These are phyloP conservation scores for Pseudopithomyces maydicus DNA, from an alignment of 2,329 filamentous ascomycete genomes.

Conservation along the genomic window DNA sequence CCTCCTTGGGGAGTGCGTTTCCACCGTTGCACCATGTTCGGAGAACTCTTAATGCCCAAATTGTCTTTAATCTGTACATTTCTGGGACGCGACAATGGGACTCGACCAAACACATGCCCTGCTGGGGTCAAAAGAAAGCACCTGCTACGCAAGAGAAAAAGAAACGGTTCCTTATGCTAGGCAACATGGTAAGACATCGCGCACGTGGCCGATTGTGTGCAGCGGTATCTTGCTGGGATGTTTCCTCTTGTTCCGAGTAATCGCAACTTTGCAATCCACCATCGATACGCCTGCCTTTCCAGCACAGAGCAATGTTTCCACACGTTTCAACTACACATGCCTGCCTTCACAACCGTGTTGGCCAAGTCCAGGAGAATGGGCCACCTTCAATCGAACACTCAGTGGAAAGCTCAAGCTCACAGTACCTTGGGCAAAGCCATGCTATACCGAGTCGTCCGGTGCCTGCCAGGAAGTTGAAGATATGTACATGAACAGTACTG, in stretches of 20 bases:
- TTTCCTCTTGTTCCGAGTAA: neutral
- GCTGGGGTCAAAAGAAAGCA: constrained; percentile 2
- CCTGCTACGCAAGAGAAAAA: neutral
- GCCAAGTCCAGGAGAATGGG: constrained; percentile 38
- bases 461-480: neutral
- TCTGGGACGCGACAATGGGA: neutral
- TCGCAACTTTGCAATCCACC: neutral
- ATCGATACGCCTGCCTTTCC: neutral
- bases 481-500: constrained; percentile 18
- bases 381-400: constrained; percentile 38
- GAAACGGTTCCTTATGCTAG: too few species aligned
- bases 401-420: constrained; percentile 34
- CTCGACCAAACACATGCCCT: constrained; percentile 6
- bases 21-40: neutral
- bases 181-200: neutral
- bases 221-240: neutral
- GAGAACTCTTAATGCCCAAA: neutral
- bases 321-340: constrained; percentile 35
- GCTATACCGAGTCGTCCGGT: constrained; percentile 23
- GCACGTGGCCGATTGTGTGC: neutral
- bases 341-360: constrained; percentile 45
- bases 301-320: neutral
- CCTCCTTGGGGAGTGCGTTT: neutral
- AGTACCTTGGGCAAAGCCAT: constrained; percentile 39
- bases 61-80: neutral